Conservation (phyloP, 495 filamentous ascomycete species). For the Aspergillus steynii region DNA sequence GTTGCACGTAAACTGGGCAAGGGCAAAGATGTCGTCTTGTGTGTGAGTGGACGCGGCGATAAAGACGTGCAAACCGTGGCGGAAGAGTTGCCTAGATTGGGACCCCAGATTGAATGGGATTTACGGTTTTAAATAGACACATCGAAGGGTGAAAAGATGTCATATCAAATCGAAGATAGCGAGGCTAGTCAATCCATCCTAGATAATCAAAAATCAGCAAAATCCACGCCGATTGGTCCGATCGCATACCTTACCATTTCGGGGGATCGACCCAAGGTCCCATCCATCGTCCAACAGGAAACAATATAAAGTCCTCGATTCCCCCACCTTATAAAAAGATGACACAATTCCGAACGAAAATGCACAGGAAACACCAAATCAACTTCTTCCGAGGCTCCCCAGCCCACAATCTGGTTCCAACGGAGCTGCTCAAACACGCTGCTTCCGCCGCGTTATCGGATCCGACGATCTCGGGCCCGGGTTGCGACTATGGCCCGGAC, state of each 20-base stretch:
- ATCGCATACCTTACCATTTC: not conserved
- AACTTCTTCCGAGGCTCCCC: slow-evolving; percentile 68
- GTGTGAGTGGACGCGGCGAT: slow-evolving; percentile 80
- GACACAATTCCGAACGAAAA: not conserved
- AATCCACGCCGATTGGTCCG: not conserved
- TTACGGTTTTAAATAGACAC: slow-evolving; percentile 54
- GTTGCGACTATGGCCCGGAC: slow-evolving; percentile 70
- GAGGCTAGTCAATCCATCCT: not conserved
- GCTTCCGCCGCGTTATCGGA: slow-evolving; percentile 53
- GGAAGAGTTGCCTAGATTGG: slow-evolving; percentile 78
- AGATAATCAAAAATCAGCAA: too few relatives aligned
- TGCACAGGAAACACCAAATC: slow-evolving; percentile 20
- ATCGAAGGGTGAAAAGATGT: not conserved
- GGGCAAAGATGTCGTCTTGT: slow-evolving; percentile 83
- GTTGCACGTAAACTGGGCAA: slow-evolving; percentile 78
- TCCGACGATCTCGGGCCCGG: slow-evolving; percentile 44
- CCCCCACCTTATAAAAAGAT: not conserved
- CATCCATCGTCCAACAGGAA: too few relatives aligned
- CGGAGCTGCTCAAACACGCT: slow-evolving; percentile 50
- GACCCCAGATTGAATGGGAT: slow-evolving; percentile 87
- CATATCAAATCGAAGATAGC: not conserved
- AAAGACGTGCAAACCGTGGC: slow-evolving; percentile 95
- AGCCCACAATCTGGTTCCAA: slow-evolving; percentile 59
- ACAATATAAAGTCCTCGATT: not conserved
- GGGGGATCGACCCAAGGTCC: not conserved